Base-by-base conservation (phyloP, 495 filamentous ascomycete genomes). In the Melanomma pulvis-pyrius region DNA sequence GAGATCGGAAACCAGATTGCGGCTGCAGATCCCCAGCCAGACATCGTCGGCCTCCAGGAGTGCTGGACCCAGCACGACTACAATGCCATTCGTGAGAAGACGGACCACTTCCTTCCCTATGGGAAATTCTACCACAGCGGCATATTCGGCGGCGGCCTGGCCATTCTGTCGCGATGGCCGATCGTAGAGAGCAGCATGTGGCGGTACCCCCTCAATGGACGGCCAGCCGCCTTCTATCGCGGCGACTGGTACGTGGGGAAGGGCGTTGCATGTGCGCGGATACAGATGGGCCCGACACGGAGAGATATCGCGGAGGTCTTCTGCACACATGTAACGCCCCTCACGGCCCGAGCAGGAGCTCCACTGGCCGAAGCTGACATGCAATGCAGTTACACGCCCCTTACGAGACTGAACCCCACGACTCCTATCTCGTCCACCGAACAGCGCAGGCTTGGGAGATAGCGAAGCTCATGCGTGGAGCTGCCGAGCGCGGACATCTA, bases 371-470 rank as follows among this genome's bases (percentile, higher is more conserved):
- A 51, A 28, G 51, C 53, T 66, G 50, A 73, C 73, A 34, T 73
- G 25, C 17, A 46, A 24, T 41, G 0, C 72, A 89, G 79, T 83
- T 97, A 4, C 94, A 98, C 74, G 90, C 94, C 11, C 92, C 92
- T 2, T 98, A 98, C 74, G 90, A 94, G 73, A 79, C 81, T 47
- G 86, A 91, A 72, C 86, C 84, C 22, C 76, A 92, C 64, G 92
- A 97, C 73, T 92, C 90, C 25, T 97, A 98, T 74, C 72, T 92
- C 24, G 92, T 90, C 74, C 96, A 98, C 70, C 89, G 92, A 25
- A 90, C 88, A 4, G 91, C 94, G 0, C 94, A 98, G 76, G 89
- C 94, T n/a, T 98, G 94, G 94, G 91, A 98, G 77, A 92, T 98
- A 51, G 83, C 92, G 32, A 96, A 96, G 77, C 79, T 97, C 8